Evolutionary conservation across 2,329 filamentous ascomycete species (phyloP).

Genomic region (Pezicula rhizophila): DNA sequence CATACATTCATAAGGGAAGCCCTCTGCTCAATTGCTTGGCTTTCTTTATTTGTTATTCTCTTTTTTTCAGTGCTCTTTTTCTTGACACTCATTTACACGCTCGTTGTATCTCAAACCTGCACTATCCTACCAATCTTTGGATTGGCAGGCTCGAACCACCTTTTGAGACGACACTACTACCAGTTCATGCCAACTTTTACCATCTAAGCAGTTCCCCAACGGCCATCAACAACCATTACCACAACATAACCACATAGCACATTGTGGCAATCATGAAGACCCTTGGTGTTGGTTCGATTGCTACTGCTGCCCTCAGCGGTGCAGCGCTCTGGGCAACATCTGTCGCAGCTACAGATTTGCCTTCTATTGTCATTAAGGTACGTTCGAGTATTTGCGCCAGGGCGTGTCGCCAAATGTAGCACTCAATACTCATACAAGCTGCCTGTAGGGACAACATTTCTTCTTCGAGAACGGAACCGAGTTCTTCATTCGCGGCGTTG

Average conservation of each 20-base stretch:
- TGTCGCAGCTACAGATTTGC: slow-evolving; percentile 50
- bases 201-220: neutral
- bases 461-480: slow-evolving; percentile 57
- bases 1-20: too few species aligned
- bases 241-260: neutral
- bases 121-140: neutral
- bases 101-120: neutral
- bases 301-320: slow-evolving; percentile 39
- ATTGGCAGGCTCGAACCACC: neutral
- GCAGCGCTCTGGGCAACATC: slow-evolving; percentile 43
- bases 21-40: neutral
- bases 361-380: slow-evolving; percentile 43
- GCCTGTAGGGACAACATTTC: slow-evolving; percentile 28
- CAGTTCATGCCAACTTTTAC: neutral
- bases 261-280: slow-evolving; percentile 44
- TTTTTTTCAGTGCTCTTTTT: slow-evolving; percentile 6
- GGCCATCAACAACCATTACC: slow-evolving; percentile 16
- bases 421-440: neutral
- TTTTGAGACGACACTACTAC: neutral
- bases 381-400: neutral
- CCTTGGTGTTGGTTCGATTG: slow-evolving; percentile 37
- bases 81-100: slow-evolving; percentile 14
- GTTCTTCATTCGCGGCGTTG: slow-evolving; percentile 91
- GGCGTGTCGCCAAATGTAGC: neutral
- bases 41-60: too few species aligned